Evolutionary conservation across 371 early-diverging fungal species (phyloP), one percentile per base, ranked within the genome.

Genomic region (Lichtheimia ramosa): DNA sequence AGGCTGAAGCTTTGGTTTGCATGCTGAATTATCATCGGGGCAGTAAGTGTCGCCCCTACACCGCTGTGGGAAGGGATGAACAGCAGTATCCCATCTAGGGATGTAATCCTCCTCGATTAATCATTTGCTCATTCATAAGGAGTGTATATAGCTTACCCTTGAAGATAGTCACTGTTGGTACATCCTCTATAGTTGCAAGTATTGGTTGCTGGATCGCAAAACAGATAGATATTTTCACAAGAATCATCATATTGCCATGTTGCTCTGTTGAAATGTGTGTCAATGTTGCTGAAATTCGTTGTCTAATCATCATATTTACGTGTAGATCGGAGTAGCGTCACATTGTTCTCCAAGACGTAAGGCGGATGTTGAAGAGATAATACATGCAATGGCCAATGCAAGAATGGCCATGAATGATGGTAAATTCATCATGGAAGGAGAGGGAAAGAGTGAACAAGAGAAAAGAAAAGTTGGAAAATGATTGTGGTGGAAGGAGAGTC

Each of bases 171-270:
- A 2, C 69, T 28, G 53, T 80, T 77, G 2, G 74, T 62, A 15
- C 81, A 80, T 12, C 70, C 72, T 64, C 68, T 73, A 34, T 71
- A 71, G 14, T 71, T 63, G 40, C 81, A 80, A 15, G 71, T 75
- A 24, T 53, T 68, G 25, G 59, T 68, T 15, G 28, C 51, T 12
- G 64, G 58, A 43, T 71, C 69, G 25, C 75, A 74, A 51, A 51
- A 79, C 6, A 79, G 56, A 41, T 79, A 79, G 6, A 79, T 61
- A 51, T 66, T 62, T 18, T 65, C 51, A 57, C 79, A 79, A 34
- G 73, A 69, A 59, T 79, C 79, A 21, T 68, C 60, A 48, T 75
- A 77, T 53, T 68, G 58, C 70, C 72, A 68, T 49, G 67, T 69
- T 16, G 62, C 46, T 59, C 69, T 70, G 50, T 16, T 55, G 18